Evolutionary conservation across 345 rosid species (phyloP).

Genomic region (Syzygium oleosum): DNA sequence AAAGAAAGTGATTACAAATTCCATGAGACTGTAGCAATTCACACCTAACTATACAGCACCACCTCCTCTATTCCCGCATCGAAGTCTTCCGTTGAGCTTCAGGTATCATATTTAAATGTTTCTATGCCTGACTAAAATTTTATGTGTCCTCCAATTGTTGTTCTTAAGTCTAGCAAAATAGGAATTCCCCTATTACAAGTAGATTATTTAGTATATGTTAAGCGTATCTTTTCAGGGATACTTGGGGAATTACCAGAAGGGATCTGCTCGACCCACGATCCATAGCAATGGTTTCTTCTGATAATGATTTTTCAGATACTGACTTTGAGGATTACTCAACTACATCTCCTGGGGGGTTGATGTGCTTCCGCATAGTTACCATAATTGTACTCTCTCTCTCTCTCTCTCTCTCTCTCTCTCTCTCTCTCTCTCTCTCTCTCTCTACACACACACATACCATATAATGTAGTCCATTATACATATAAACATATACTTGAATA

Average conservation of each 20-base stretch:
- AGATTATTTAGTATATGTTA: neutral
- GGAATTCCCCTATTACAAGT: neutral
- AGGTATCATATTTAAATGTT: conserved; percentile 26
- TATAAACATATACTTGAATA: neutral
- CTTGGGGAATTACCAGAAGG: conserved; percentile 55
- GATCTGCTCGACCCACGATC: conserved; percentile 39
- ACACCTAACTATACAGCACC: conserved; percentile 59
- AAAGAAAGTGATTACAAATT: neutral
- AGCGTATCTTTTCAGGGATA: conserved; percentile 22
- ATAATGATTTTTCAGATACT: conserved; percentile 25
- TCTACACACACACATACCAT: neutral
- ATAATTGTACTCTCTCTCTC: conserved; percentile 36
- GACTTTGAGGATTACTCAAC: conserved; percentile 39
- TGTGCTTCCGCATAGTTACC: conserved; percentile 65
- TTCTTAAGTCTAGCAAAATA: neutral
- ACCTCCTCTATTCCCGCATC: conserved; percentile 38
- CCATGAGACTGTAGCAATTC: conserved; percentile 43
- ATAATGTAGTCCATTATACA: neutral
- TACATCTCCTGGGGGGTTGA: conserved; percentile 44
- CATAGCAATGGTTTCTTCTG: conserved; percentile 30
- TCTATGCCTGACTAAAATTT: neutral
- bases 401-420: conserved; percentile 11
- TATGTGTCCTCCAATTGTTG: neutral
- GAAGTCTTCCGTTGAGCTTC: conserved; percentile 49
- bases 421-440: conserved; percentile 4